Percentiles rank a stretch among this genome's conserved stretches.
phyloP scores from a whole-genome alignment of 768 basidiomycete species.

The Rhodotorula paludigena region DNA sequence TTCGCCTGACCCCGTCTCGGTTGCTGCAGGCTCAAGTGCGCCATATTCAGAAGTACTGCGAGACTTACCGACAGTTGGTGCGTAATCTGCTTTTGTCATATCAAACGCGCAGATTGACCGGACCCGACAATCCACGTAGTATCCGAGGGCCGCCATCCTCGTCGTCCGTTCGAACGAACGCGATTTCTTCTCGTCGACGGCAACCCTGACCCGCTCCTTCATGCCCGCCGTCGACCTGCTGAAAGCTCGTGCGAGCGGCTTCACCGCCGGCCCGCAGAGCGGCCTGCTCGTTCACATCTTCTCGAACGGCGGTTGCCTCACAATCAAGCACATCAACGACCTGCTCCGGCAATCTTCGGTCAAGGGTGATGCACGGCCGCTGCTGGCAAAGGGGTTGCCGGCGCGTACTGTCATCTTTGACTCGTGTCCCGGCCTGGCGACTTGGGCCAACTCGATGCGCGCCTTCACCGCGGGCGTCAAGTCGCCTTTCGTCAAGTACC shows the following conservation, averaged over 20 bases:
- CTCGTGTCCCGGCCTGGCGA: slow-evolving; percentile 38
- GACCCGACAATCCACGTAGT: slow-evolving; percentile 1
- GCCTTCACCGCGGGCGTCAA: slow-evolving; percentile 37
- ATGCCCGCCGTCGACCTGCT: slow-evolving; percentile 12
- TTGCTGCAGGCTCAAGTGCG: slow-evolving; percentile 17
- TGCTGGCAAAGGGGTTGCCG: neutral
- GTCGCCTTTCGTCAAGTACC: neutral
- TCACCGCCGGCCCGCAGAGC: neutral
- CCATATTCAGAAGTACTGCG: slow-evolving; percentile 26
- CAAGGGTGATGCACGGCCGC: neutral
- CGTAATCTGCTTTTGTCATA: neutral
- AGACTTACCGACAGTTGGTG: slow-evolving; percentile 6
- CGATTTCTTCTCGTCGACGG: slow-evolving; percentile 11
- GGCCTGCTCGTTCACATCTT: slow-evolving; percentile 33
- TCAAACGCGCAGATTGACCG: neutral
- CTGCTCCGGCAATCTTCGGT: neutral
- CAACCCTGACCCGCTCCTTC: neutral
- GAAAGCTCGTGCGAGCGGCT: neutral
- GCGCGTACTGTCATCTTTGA: slow-evolving; percentile 34
- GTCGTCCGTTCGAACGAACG: slow-evolving; percentile 21
- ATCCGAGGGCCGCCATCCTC: slow-evolving; percentile 18
- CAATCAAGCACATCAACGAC: slow-evolving; percentile 21
- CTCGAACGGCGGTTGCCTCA: slow-evolving; percentile 34
- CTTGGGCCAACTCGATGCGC: slow-evolving; percentile 5
- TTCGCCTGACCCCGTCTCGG: neutral